These are phyloP conservation scores for Jaltomata sinuosa DNA, from an alignment of 257 asterid genomes.

Conservation along the genomic window DNA sequence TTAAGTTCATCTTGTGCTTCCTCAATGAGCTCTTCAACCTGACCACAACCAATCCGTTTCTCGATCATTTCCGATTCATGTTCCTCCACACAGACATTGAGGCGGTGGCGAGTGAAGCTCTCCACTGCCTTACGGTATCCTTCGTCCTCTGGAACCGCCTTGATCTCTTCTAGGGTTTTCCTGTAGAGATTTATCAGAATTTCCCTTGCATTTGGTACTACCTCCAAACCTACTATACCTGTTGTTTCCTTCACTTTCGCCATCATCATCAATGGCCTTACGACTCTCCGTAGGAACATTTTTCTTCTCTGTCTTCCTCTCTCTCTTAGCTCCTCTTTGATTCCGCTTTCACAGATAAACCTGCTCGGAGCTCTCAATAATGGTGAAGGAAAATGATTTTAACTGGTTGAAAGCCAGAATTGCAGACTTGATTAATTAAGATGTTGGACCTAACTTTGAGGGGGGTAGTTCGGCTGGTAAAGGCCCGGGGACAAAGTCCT, in stretches of 20 bases:
- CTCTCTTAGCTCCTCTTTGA: not conserved
- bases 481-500: no score
- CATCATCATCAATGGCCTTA: slow-evolving; percentile 88
- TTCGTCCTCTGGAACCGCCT: slow-evolving; percentile 80
- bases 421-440: no score
- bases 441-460: no score
- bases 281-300: slow-evolving; percentile 77
- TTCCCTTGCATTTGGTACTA: slow-evolving; percentile 89
- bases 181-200: slow-evolving; percentile 71
- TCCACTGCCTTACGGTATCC: slow-evolving; percentile 94
- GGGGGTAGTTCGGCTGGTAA: no score
- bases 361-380: not conserved
- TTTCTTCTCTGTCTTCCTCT: not conserved
- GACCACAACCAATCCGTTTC: slow-evolving; percentile 78
- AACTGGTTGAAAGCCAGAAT: no score
- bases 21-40: slow-evolving; percentile 91
- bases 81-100: slow-evolving; percentile 82
- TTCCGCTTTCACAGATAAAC: not conserved
- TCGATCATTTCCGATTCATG: slow-evolving; percentile 81
- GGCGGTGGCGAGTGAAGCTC: slow-evolving; percentile 81
- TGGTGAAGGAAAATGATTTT: not conserved
- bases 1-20: slow-evolving; percentile 92
- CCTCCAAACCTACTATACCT: slow-evolving; percentile 94
- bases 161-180: slow-evolving; percentile 46
- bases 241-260: slow-evolving; percentile 87